Percentiles rank a stretch among this genome's conserved stretches.
These are phyloP conservation scores for Yamadazyma sp. DNA, from an alignment of 805 yeast genomes.

Conservation along the genomic window DNA sequence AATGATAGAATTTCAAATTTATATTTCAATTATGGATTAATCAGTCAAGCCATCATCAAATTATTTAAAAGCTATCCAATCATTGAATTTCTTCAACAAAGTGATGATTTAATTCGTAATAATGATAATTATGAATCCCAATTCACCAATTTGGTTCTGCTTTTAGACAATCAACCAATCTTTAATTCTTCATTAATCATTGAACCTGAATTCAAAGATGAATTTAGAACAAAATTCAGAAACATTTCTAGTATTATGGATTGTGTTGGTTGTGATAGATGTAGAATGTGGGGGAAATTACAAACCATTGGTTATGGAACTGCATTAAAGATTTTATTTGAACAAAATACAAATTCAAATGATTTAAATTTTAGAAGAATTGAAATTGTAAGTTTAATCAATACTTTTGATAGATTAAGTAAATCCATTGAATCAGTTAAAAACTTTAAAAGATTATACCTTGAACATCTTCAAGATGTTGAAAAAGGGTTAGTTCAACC, in stretches of 20 bases:
- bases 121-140: slow-evolving; percentile 33
- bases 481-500: slow-evolving; percentile 35
- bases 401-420: slow-evolving; percentile 89
- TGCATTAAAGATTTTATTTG: slow-evolving; percentile 86
- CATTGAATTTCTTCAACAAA: slow-evolving; percentile 18
- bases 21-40: slow-evolving; percentile 88
- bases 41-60: slow-evolving; percentile 77
- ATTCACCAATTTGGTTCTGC: slow-evolving; percentile 16
- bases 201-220: slow-evolving; percentile 66
- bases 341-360: slow-evolving; percentile 54
- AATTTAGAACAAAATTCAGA: slow-evolving; percentile 79
- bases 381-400: slow-evolving; percentile 86
- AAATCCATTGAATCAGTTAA: slow-evolving; percentile 76
- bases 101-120: slow-evolving; percentile 46
- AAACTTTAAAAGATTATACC: slow-evolving; percentile 60
- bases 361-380: slow-evolving; percentile 63
- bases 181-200: slow-evolving; percentile 46
- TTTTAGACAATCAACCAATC: slow-evolving; percentile 35
- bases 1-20: slow-evolving; percentile 88
- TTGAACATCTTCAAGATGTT: slow-evolving; percentile 39
- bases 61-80: slow-evolving; percentile 25
- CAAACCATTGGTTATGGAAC: slow-evolving; percentile 98
- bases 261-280: slow-evolving; percentile 97
- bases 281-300: slow-evolving; percentile 96
- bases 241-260: slow-evolving; percentile 94